Evolutionary conservation across 805 yeast species (phyloP), one percentile per base, ranked within the genome.

Genomic region (Saitoella complicata): DNA sequence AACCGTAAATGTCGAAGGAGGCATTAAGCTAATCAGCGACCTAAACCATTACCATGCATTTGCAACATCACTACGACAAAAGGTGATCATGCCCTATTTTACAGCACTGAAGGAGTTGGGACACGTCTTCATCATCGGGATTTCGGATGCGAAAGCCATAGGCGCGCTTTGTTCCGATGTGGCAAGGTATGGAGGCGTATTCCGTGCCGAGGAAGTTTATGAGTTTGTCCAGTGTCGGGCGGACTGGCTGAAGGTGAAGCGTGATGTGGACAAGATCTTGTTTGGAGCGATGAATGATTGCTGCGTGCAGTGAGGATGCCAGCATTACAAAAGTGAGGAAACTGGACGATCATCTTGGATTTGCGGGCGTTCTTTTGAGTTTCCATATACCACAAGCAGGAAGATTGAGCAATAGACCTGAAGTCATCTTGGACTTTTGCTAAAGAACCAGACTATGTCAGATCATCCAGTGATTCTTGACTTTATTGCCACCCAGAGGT

Each of bases 161-260:
- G 97, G 95, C 0, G 75, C 74, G 49, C 70, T 88, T 48, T 78
- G 87, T 41, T 75, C 88, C 47, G 95, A 86, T 57, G 68, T 85
- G 51, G 76, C 81, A 43, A 73, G 87, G 55, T 91, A 85, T 60
- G 80, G 85, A 52, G 95, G 96, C 1, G 75, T 88, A 4, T 80
- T 88, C 56, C 75, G 78, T 31, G 94, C 93, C 40, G 97, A 91
- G 53, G 98, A 88, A 53, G 79, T 88, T n/a, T 82, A 84, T 55
- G 94, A 84, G 57, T 81, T 87, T 62, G 91, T 86, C 5, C 86
- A 82, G 52, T 66, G 94, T 49, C 68, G 98, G 46, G 71, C 77
- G 35, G 98, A 88, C 59, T 88, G 98, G 98, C 63, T 72, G 0
- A 56, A 64, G 35, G 80, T 88, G 31, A 79, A 76, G 51, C 68